A percentile compares a stretch with the other conserved stretches of the same genome.
Evolutionary conservation across 257 asterid species (phyloP).

Genomic region (Rehmannia glutinosa): DNA sequence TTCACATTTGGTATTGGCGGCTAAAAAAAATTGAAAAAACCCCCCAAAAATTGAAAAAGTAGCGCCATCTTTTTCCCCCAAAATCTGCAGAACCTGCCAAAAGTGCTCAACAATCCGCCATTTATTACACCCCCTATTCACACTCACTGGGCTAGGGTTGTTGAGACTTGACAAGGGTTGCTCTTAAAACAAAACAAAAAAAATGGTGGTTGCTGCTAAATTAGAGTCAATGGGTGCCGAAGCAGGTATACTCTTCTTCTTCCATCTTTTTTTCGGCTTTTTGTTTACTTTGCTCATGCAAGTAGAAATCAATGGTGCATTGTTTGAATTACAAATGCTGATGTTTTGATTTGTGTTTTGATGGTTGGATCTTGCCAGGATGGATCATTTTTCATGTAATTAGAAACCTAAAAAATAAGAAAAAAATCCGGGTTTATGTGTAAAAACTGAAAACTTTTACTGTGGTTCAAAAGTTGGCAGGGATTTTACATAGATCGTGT

Average conservation of each 20-base stretch:
- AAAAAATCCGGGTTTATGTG: not conserved
- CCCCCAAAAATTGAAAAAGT: not conserved
- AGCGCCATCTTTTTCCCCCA: constrained; percentile 10
- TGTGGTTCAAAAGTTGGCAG: not conserved
- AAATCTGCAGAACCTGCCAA: not conserved
- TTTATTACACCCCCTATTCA: not conserved
- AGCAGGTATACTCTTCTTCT: constrained; percentile 4
- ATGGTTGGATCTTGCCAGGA: not conserved
- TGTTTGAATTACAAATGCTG: not conserved
- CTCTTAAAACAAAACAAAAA: not conserved
- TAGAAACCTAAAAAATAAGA: too few species aligned
- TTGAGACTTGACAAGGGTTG: not conserved
- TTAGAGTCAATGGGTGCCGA: not conserved
- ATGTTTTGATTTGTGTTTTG: not conserved
- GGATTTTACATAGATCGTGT: not conserved
- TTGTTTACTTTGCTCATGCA: not conserved
- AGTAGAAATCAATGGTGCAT: not conserved
- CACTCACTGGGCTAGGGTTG: constrained; percentile 18
- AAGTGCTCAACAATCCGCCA: constrained; percentile 7
- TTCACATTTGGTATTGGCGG: not conserved
- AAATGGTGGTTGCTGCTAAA: constrained; percentile 12
- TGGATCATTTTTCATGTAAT: not conserved
- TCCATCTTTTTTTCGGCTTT: not conserved
- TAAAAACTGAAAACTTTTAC: not conserved
- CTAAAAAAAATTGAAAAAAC: not conserved